Evolutionary conservation across 352 stramenopile species (phyloP).

Genomic region (Globisporangium spiculum): DNA sequence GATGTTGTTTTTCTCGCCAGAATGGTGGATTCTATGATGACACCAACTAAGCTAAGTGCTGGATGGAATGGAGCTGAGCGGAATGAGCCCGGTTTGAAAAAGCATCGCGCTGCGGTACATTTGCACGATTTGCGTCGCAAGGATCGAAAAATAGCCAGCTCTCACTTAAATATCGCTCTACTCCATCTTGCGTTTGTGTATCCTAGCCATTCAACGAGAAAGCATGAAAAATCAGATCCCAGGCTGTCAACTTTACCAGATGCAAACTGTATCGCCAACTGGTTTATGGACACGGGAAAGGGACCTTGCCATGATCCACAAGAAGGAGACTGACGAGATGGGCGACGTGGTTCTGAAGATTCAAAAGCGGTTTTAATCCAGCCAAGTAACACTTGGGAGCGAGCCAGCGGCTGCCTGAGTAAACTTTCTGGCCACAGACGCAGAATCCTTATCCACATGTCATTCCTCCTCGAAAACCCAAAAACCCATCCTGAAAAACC

Average conservation of each 20-base stretch:
- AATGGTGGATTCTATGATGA: background rate
- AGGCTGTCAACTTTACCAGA: background rate
- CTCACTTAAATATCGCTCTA: background rate
- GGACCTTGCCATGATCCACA: background rate
- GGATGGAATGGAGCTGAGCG: background rate
- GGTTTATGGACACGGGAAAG: background rate
- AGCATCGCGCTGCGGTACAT: background rate
- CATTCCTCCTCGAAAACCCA: background rate
- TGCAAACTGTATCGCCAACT: background rate
- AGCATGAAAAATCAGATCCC: background rate
- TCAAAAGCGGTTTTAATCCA: background rate
- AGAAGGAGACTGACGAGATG: background rate
- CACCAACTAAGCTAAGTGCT: too few species aligned
- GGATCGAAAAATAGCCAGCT: background rate
- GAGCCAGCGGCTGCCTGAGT: background rate
- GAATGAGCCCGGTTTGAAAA: background rate
- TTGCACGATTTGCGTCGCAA: background rate
- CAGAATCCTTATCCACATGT: background rate
- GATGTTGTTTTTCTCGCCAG: background rate
- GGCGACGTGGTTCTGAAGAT: background rate
- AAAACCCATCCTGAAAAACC: background rate
- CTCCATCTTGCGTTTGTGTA: background rate
- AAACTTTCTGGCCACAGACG: background rate
- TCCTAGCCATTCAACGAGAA: background rate
- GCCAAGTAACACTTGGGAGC: background rate